A percentile compares a stretch with the other conserved stretches of the same genome.
These are phyloP conservation scores for Globisporangium paroecandrum DNA, from an alignment of 352 stramenopile species.

Conservation along the genomic window DNA sequence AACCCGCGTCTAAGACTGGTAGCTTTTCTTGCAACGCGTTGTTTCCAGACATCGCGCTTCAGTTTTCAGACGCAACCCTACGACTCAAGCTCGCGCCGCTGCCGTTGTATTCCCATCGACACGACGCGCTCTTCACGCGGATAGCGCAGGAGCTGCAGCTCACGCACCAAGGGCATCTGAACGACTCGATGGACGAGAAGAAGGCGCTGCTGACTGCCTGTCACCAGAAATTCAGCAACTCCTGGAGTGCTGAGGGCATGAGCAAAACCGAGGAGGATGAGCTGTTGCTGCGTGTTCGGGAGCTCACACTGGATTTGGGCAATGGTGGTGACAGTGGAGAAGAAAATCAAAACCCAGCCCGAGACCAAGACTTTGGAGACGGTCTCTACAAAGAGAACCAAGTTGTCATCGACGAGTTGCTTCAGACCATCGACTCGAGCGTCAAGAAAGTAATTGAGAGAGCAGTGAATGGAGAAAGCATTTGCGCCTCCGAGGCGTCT, in stretches of 20 bases:
- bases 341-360: background rate
- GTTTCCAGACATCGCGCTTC: constrained; percentile 30
- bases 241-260: constrained; percentile 10
- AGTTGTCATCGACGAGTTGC: constrained; percentile 18
- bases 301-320: background rate
- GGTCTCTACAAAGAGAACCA: constrained; percentile 18
- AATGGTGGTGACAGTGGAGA: background rate
- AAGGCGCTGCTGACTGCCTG: constrained; percentile 24
- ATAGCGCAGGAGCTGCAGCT: constrained; percentile 41
- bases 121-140: constrained; percentile 28
- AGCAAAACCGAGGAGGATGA: constrained; percentile 11
- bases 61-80: constrained; percentile 28
- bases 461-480: background rate
- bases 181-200: constrained; percentile 31
- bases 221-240: constrained; percentile 22
- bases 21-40: background rate
- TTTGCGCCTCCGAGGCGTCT: constrained; percentile 7
- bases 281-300: constrained; percentile 14
- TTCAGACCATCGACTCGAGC: constrained; percentile 25
- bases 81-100: constrained; percentile 25
- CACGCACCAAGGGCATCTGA: constrained; percentile 32
- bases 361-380: constrained; percentile 1
- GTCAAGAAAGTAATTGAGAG: constrained; percentile 15
- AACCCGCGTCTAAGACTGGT: background rate
- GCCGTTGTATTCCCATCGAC: constrained; percentile 16